A percentile compares a stretch with the other conserved stretches of the same genome.
These are phyloP conservation scores for Colletotrichum sp. DNA, from an alignment of 2,329 filamentous ascomycete genomes.

Conservation along the genomic window DNA sequence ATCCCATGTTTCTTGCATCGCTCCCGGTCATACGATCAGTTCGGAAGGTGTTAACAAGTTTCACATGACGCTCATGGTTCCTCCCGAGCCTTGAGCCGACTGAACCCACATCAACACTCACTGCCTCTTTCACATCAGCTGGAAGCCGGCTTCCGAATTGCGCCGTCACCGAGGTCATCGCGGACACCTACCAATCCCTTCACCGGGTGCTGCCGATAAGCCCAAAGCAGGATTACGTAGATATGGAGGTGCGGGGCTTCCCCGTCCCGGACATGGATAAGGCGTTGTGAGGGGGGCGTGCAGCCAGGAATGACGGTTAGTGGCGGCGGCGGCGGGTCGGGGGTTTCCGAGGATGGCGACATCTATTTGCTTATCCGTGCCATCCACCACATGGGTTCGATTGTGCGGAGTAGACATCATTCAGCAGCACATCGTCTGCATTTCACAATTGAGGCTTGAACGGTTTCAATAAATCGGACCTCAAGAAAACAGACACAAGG, in stretches of 20 bases:
- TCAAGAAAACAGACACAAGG: neutral
- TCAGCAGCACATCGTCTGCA: neutral
- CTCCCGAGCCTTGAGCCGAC: neutral
- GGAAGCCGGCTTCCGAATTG: neutral
- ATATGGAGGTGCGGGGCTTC: neutral
- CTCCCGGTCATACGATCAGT: neutral
- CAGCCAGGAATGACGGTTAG: neutral
- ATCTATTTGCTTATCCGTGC: neutral
- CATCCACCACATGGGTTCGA: neutral
- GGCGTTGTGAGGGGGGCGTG: neutral
- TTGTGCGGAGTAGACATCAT: neutral
- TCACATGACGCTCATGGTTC: neutral
- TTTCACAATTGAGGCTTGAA: neutral
- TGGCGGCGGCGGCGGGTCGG: neutral
- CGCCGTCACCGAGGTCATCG: neutral
- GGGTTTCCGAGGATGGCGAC: slow-evolving; percentile 10
- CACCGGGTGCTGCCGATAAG: neutral
- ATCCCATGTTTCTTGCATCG: neutral
- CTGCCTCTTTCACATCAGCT: neutral
- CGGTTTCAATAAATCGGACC: neutral
- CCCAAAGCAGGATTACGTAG: neutral
- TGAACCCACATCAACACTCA: neutral
- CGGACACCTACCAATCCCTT: neutral
- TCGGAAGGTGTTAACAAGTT: neutral
- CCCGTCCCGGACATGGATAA: neutral